Evolutionary conservation across 202 grass and related monocot species (phyloP).

Genomic region (Eragrostis tef): DNA sequence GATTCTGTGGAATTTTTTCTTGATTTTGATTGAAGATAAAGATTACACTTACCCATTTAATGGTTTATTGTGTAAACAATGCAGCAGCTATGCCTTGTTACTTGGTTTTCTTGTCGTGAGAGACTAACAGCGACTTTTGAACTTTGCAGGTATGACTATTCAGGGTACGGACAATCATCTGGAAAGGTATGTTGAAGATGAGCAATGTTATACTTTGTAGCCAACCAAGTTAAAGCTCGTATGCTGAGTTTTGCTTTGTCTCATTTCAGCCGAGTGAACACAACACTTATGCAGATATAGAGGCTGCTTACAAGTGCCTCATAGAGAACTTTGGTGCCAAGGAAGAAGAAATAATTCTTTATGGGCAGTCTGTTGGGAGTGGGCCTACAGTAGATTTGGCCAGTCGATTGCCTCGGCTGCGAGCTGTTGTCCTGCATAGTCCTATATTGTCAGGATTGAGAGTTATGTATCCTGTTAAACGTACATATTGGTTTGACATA

Average conservation of each 20-base stretch:
- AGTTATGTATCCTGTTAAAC: conserved; percentile 87
- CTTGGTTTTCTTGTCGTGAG: conserved; percentile 10
- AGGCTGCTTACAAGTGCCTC: conserved; percentile 76
- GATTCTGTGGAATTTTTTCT: neutral
- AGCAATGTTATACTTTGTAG: neutral
- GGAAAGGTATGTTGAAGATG: conserved; percentile 61
- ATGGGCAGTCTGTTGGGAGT: conserved; percentile 83
- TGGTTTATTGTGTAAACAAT: conserved; percentile 4
- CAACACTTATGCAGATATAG: conserved; percentile 82
- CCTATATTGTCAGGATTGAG: conserved; percentile 81
- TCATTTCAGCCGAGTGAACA: conserved; percentile 70
- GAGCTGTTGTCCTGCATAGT: conserved; percentile 76
- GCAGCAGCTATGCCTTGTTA: conserved; percentile 15
- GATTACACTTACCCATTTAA: conserved; percentile 4
- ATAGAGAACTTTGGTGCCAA: conserved; percentile 70
- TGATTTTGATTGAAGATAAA: conserved; percentile 31
- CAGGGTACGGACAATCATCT: conserved; percentile 82
- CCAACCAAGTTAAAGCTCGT: neutral
- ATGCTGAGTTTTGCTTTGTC: conserved; percentile 31
- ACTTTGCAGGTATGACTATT: conserved; percentile 80
- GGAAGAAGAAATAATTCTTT: conserved; percentile 84
- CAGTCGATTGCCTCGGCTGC: conserved; percentile 59
- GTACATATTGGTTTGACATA: conserved; percentile 87
- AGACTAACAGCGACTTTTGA: conserved; percentile 22
- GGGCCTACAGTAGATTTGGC: conserved; percentile 81